phyloP scores from a whole-genome alignment of 495 filamentous ascomycete genomes.

The Tuber umbilicatum region DNA sequence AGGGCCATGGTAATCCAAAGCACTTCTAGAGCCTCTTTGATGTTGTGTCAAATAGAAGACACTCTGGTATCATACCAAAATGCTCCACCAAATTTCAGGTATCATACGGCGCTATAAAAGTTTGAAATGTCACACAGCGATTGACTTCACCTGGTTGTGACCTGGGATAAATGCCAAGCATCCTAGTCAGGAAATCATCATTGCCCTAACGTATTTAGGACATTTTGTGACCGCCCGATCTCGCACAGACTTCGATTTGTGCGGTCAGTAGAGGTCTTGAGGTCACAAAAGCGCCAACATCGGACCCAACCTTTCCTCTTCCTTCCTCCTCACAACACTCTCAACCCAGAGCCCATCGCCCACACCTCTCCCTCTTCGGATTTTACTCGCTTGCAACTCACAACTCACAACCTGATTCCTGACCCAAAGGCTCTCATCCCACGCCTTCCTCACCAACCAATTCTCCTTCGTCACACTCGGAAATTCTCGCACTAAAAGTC shows the following conservation, averaged over 20 bases:
- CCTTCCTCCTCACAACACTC: not conserved
- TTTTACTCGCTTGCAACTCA: not conserved
- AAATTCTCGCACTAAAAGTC: not conserved
- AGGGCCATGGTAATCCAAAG: not conserved
- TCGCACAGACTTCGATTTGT: not conserved
- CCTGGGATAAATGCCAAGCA: not conserved
- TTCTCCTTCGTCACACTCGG: not conserved
- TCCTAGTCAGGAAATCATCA: not conserved
- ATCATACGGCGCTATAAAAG: not conserved
- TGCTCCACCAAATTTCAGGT: not conserved
- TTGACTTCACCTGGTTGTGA: not conserved
- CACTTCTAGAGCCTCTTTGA: not conserved
- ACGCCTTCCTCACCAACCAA: not conserved
- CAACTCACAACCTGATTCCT: constrained; percentile 5
- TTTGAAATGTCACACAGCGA: not conserved
- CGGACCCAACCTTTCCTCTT: not conserved
- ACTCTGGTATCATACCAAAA: not conserved
- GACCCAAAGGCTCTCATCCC: not conserved
- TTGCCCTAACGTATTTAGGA: not conserved
- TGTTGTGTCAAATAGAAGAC: not conserved
- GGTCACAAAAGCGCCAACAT: not conserved
- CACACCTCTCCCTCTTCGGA: not conserved
- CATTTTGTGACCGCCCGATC: not conserved
- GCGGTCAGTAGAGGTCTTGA: not conserved
- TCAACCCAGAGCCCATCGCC: not conserved